A percentile compares a stretch with the other conserved stretches of the same genome.
Conservation (phyloP, 441 rosid genomes). For the Eutrema salsugineum region DNA sequence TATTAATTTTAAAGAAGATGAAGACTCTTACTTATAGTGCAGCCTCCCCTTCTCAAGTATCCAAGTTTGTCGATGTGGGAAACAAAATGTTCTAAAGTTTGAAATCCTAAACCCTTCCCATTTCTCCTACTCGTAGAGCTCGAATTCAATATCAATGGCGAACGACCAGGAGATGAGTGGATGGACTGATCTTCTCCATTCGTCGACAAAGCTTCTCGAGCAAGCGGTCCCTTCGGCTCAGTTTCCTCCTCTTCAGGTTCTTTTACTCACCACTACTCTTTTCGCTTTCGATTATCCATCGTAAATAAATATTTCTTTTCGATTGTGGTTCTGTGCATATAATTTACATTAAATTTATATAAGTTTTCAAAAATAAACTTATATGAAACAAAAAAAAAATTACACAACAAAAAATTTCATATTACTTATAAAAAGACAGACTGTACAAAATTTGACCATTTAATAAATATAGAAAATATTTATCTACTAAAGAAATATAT, state of each 20-base stretch:
- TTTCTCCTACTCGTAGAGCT: neutral
- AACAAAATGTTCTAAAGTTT: neutral
- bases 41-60: too few relatives aligned
- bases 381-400: too few relatives aligned
- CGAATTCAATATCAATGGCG: slow-evolving; percentile 37
- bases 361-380: too few relatives aligned
- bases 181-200: slow-evolving; percentile 83
- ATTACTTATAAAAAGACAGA: too few relatives aligned
- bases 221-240: slow-evolving; percentile 91
- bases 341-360: too few relatives aligned
- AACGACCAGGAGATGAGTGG: slow-evolving; percentile 60
- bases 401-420: too few relatives aligned
- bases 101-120: neutral
- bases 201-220: slow-evolving; percentile 80
- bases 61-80: too few relatives aligned
- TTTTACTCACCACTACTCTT: neutral
- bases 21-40: too few relatives aligned
- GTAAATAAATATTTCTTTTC: neutral
- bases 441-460: too few relatives aligned
- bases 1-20: too few relatives aligned
- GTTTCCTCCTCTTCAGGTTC: slow-evolving; percentile 91
- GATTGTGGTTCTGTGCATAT: neutral
- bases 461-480: too few relatives aligned
- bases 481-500: too few relatives aligned
- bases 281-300: neutral